Percentiles rank a stretch among this genome's conserved stretches.
These are phyloP conservation scores for Zoysia pacifica DNA, from an alignment of 176 grass and related monocot genomes.

Conservation along the genomic window DNA sequence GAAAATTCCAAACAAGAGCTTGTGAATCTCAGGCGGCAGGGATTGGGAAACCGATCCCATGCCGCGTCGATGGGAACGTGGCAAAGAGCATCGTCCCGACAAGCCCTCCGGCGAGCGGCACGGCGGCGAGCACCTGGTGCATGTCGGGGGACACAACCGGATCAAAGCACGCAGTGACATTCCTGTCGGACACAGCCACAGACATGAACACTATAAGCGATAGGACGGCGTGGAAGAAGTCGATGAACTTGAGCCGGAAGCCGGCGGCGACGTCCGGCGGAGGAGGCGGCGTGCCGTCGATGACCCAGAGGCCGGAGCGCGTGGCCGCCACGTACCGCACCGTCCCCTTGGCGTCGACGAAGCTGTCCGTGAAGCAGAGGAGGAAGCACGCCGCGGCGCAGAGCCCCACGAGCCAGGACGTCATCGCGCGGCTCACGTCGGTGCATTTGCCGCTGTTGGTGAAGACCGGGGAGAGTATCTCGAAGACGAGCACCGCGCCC, in stretches of 20 bases:
- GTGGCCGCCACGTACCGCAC: constrained; percentile 48
- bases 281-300: constrained; percentile 45
- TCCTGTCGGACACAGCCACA: constrained; percentile 48
- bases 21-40: neutral
- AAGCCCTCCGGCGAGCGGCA: constrained; percentile 40
- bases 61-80: constrained; percentile 49
- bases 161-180: constrained; percentile 44
- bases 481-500: constrained; percentile 44
- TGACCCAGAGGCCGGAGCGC: constrained; percentile 37
- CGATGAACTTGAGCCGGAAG: constrained; percentile 45
- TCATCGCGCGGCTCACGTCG: constrained; percentile 43
- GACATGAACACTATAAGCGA: constrained; percentile 47
- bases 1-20: neutral
- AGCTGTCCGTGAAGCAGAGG: constrained; percentile 58
- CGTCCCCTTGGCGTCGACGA: constrained; percentile 25
- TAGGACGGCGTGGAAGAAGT: constrained; percentile 47
- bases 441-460: constrained; percentile 41
- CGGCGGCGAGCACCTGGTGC: constrained; percentile 38
- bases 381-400: constrained; percentile 46
- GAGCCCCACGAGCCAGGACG: constrained; percentile 42
- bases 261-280: neutral
- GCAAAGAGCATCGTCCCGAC: constrained; percentile 39
- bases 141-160: constrained; percentile 39
- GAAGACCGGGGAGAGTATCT: constrained; percentile 47
- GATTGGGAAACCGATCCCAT: constrained; percentile 46